Conservation (phyloP, 2,329 filamentous ascomycete genomes). For the Tolypocladium cylindrosporum region DNA sequence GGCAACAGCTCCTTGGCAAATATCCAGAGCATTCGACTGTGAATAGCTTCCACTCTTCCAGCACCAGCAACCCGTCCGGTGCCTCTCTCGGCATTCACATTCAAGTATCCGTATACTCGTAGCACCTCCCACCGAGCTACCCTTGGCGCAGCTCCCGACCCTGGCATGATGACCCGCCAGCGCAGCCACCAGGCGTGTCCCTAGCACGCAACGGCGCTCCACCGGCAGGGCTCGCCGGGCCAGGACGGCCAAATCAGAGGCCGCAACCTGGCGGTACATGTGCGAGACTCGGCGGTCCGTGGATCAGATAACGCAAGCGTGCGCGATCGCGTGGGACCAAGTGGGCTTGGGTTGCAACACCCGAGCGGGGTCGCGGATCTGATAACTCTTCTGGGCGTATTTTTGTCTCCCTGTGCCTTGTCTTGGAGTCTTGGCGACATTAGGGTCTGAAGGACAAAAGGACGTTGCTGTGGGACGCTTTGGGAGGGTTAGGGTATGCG, state of each 20-base stretch:
- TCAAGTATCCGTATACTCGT: not conserved
- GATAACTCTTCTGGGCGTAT: not conserved
- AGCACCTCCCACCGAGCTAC: not conserved
- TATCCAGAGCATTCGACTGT: not conserved
- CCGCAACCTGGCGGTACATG: not conserved
- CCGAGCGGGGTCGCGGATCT: slow-evolving; percentile 1
- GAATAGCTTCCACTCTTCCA: not conserved
- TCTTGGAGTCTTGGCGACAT: too few relatives aligned
- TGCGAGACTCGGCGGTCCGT: not conserved
- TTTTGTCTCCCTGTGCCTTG: not conserved
- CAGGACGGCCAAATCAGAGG: not conserved
- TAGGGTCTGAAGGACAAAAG: not conserved
- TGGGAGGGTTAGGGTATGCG: not conserved
- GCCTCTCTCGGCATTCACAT: not conserved
- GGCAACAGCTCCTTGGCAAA: not conserved
- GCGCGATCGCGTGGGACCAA: not conserved
- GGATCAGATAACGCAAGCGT: slow-evolving; percentile 1
- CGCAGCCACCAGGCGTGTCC: not conserved
- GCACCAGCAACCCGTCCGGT: too few relatives aligned
- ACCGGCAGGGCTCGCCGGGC: not conserved
- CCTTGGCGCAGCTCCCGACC: not conserved
- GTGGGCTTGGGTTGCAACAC: not conserved
- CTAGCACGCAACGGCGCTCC: not conserved
- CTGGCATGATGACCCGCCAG: not conserved
- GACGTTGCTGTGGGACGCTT: not conserved